Percentiles rank a stretch among this genome's conserved stretches.
Evolutionary conservation across 2,329 filamentous ascomycete species (phyloP).

Genomic region (Epichloe elymi): DNA sequence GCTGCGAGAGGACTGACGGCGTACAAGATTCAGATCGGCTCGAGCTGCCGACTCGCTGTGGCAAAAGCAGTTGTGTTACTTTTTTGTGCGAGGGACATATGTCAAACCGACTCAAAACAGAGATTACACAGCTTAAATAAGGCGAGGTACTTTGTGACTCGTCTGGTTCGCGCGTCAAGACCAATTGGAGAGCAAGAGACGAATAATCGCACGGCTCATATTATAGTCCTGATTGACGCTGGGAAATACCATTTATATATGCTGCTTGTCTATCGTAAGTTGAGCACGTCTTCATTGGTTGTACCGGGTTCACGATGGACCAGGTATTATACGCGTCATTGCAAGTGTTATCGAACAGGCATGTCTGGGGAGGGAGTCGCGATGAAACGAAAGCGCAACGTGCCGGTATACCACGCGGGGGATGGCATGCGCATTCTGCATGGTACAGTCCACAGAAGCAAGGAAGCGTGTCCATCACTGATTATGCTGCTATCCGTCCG

Average conservation of each 20-base stretch:
- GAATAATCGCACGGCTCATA: neutral
- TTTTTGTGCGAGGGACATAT: neutral
- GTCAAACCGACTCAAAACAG: neutral
- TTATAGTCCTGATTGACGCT: neutral
- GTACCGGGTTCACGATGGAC: too few relatives aligned
- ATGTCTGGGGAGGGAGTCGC: neutral
- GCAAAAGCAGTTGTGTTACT: neutral
- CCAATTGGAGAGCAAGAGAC: neutral
- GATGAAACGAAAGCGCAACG: neutral
- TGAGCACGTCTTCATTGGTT: too few relatives aligned
- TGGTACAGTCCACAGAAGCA: conserved; percentile 1
- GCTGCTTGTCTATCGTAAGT: too few relatives aligned
- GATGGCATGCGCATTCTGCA: neutral
- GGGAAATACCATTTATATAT: neutral
- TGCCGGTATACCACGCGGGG: neutral
- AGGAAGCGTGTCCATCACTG: neutral
- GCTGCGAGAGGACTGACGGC: conserved; percentile 1
- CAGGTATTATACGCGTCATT: too few relatives aligned
- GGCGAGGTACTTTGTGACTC: neutral
- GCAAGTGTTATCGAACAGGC: too few relatives aligned
- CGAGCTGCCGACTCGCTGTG: conserved; percentile 2
- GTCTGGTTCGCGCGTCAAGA: neutral
- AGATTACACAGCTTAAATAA: neutral
- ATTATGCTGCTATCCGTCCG: neutral
- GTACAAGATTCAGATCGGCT: conserved; percentile 3